Conservation (phyloP, 306 rosid species). For the Begonia peltatifolia region DNA sequence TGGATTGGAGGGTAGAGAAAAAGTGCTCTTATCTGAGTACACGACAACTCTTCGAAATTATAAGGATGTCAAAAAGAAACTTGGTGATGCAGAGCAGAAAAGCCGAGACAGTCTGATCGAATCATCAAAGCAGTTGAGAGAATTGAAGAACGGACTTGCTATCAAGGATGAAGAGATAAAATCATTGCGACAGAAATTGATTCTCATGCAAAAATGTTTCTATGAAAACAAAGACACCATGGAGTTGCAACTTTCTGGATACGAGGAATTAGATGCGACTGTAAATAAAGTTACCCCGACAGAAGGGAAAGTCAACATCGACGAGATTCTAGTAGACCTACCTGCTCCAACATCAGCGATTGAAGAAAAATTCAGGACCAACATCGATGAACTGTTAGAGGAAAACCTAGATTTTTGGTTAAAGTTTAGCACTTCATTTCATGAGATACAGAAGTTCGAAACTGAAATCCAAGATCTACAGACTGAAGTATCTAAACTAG, state of each 20-base stretch:
- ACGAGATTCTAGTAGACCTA: conserved; percentile 18
- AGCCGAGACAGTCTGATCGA: conserved; percentile 22
- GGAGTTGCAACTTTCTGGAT: conserved; percentile 14
- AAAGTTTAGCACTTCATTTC: conserved; percentile 57
- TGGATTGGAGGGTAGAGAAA: conserved; percentile 68
- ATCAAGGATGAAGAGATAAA: conserved; percentile 74
- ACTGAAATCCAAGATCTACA: conserved; percentile 49
- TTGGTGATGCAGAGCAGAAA: conserved; percentile 45
- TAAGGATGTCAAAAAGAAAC: conserved; percentile 68
- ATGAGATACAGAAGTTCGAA: conserved; percentile 59
- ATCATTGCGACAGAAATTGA: conserved; percentile 48
- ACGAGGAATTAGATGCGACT: not conserved
- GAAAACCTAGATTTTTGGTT: conserved; percentile 86
- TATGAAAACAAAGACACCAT: conserved; percentile 25
- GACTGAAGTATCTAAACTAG: conserved; percentile 37
- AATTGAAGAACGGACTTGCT: conserved; percentile 44
- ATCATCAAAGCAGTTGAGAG: conserved; percentile 37
- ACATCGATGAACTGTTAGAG: conserved; percentile 74
- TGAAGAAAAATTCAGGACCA: conserved; percentile 53
- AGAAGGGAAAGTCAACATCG: conserved; percentile 9
- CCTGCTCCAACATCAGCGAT: conserved; percentile 29
- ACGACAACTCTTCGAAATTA: conserved; percentile 69
- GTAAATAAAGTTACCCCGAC: too few species aligned
- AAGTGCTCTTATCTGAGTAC: conserved; percentile 51
- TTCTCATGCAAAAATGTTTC: conserved; percentile 39